Evolutionary conservation across 352 stramenopile genomes (phyloP).

Genomic region (Globisporangium acanthophoron): DNA sequence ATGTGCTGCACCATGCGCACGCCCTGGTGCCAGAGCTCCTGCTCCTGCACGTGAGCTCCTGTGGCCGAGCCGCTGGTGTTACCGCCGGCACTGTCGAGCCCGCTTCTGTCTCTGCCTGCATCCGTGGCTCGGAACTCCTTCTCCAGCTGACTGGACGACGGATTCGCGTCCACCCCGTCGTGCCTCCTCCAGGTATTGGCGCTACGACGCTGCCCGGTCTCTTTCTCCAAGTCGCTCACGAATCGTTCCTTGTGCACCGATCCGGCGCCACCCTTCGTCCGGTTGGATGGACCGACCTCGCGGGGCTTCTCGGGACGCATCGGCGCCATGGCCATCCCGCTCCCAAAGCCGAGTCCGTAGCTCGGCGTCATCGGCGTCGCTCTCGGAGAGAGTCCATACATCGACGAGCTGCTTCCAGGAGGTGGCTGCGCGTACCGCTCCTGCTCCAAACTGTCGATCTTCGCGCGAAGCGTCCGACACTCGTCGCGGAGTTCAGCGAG

Average conservation of each 20-base stretch:
- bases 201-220: slow-evolving; percentile 58
- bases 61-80: background rate
- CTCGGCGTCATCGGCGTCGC: slow-evolving; percentile 8
- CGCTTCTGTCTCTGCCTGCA: background rate
- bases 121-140: slow-evolving; percentile 40
- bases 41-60: slow-evolving; percentile 18
- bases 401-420: slow-evolving; percentile 1
- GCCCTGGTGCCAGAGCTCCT: slow-evolving; percentile 70
- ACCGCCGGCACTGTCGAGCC: background rate
- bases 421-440: slow-evolving; percentile 18
- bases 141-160: slow-evolving; percentile 36
- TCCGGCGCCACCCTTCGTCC: slow-evolving; percentile 19
- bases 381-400: slow-evolving; percentile 8
- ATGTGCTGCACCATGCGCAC: slow-evolving; percentile 52
- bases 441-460: slow-evolving; percentile 40
- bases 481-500: slow-evolving; percentile 35
- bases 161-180: slow-evolving; percentile 18
- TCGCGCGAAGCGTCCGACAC: slow-evolving; percentile 21
- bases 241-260: slow-evolving; percentile 63
- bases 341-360: slow-evolving; percentile 2
- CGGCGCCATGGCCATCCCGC: slow-evolving; percentile 17
- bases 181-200: slow-evolving; percentile 22
- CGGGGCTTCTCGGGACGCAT: slow-evolving; percentile 53
- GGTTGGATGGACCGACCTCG: slow-evolving; percentile 6
- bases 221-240: slow-evolving; percentile 62